These are phyloP conservation scores for Trichophaea hybrida DNA, from an alignment of 2,329 filamentous ascomycete species.

Conservation along the genomic window DNA sequence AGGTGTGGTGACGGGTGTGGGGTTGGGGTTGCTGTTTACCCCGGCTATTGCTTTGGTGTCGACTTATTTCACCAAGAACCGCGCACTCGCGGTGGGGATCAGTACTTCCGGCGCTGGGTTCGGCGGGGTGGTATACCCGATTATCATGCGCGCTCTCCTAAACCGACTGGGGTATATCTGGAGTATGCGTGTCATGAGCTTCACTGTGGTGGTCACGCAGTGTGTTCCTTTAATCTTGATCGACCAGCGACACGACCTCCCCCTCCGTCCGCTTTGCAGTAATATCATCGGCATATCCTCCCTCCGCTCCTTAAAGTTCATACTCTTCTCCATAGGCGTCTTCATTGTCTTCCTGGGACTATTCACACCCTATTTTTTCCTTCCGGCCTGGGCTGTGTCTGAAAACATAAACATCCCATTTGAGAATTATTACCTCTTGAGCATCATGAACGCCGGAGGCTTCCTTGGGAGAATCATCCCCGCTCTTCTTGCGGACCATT, in stretches of 20 bases:
- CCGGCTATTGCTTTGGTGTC: slow-evolving; percentile 42
- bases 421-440: slow-evolving; percentile 34
- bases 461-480: slow-evolving; percentile 37
- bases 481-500: slow-evolving; percentile 34
- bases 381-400: not conserved
- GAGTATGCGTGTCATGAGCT: slow-evolving; percentile 32
- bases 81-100: not conserved
- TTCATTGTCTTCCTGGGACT: not conserved
- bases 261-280: not conserved
- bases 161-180: slow-evolving; percentile 37
- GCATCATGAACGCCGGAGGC: slow-evolving; percentile 36
- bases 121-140: slow-evolving; percentile 39
- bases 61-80: slow-evolving; percentile 29
- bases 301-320: not conserved
- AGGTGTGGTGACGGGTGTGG: slow-evolving; percentile 44
- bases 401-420: slow-evolving; percentile 9
- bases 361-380: not conserved
- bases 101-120: not conserved
- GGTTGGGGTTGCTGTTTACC: slow-evolving; percentile 41
- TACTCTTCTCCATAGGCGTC: not conserved
- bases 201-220: slow-evolving; percentile 24
- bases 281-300: not conserved
- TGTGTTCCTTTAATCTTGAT: not conserved
- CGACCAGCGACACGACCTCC: not conserved
- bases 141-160: slow-evolving; percentile 41